Percentiles rank a stretch among this genome's conserved stretches.
Evolutionary conservation across 148 eudicot species (phyloP).

Genomic region (Rhododendron molle): DNA sequence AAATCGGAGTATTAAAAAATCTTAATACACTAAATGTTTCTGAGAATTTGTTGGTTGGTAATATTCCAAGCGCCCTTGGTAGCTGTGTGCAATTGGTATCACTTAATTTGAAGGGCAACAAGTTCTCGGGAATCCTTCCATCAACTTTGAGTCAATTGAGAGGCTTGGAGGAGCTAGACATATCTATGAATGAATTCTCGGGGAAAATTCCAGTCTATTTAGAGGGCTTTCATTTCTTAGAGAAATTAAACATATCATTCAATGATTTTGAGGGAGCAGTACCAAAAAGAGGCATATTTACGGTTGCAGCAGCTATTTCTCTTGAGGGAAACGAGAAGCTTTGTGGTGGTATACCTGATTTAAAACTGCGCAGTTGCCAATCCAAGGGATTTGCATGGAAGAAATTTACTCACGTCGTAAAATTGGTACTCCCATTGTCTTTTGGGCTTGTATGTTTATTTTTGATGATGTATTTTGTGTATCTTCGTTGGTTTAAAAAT

Average conservation of each 20-base stretch:
- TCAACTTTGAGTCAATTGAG: slow-evolving; percentile 1
- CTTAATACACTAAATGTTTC: neutral
- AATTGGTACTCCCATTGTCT: neutral
- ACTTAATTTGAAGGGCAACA: neutral
- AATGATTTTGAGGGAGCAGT: neutral
- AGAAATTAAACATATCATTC: slow-evolving; percentile 4
- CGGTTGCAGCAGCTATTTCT: neutral
- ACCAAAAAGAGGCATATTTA: neutral
- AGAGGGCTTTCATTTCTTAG: neutral
- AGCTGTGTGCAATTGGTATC: neutral
- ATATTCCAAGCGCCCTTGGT: neutral
- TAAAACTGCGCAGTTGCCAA: neutral
- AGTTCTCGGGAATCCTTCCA: neutral
- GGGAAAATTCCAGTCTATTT: neutral
- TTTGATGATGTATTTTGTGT: neutral
- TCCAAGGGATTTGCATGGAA: neutral
- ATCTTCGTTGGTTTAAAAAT: neutral
- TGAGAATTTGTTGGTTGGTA: neutral
- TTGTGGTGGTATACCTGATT: slow-evolving; percentile 6
- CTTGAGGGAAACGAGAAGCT: slow-evolving; percentile 2
- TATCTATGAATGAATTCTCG: slow-evolving; percentile 1
- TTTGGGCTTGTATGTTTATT: neutral
- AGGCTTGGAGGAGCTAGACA: neutral
- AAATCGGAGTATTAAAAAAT: neutral
- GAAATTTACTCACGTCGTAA: neutral